Conservation (phyloP, 257 asterid species). For the Solanum acaule region DNA sequence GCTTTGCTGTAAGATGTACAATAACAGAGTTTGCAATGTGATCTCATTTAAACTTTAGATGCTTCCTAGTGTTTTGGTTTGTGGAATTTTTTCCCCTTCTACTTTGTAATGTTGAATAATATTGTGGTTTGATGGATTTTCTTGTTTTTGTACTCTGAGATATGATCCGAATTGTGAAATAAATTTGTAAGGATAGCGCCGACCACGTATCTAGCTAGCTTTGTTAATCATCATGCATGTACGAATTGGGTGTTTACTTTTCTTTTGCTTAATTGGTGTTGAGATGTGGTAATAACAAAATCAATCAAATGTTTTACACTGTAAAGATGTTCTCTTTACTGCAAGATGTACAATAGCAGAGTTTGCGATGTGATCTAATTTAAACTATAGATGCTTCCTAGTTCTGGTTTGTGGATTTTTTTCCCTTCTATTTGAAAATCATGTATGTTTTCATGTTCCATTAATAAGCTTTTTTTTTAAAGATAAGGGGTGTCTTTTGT, state of each 20-base stretch:
- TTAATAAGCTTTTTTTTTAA: too few species aligned
- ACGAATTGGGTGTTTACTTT: not conserved
- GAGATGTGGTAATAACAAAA: not conserved
- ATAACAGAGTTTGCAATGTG: not conserved
- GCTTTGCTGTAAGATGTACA: not conserved
- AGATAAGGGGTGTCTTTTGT: not conserved
- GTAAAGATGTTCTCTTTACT: not conserved
- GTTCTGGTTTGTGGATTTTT: not conserved
- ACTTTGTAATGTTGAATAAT: not conserved
- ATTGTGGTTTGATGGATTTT: not conserved
- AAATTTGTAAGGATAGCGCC: not conserved
- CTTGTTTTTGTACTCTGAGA: not conserved
- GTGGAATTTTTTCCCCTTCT: not conserved
- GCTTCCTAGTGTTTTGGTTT: not conserved
- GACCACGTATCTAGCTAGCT: not conserved
- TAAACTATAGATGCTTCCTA: not conserved
- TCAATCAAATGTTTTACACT: not conserved
- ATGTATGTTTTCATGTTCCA: not conserved
- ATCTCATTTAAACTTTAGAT: not conserved
- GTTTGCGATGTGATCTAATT: not conserved
- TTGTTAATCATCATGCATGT: not conserved
- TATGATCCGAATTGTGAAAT: not conserved
- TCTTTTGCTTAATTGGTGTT: not conserved
- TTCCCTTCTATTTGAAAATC: not conserved
- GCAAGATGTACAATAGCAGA: not conserved